A percentile compares a stretch with the other conserved stretches of the same genome.
Evolutionary conservation across 108 stramenopile genomes (phyloP).

Genomic region (Bacterosira constricta): DNA sequence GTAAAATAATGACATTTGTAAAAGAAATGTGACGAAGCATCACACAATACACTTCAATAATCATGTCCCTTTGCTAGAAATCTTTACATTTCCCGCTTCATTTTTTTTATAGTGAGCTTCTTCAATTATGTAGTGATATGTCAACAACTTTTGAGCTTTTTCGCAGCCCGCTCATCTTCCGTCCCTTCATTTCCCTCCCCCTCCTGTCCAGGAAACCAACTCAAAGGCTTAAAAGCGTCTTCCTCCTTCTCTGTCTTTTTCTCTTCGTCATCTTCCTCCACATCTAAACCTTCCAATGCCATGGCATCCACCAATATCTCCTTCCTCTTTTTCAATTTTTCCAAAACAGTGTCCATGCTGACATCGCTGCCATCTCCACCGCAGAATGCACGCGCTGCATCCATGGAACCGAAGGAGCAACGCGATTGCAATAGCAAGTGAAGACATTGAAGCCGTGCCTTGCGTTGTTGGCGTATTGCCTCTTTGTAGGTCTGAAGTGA

Average conservation of each 20-base stretch:
- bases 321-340: slow-evolving; percentile 64
- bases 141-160: not conserved
- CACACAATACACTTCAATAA: too few relatives aligned
- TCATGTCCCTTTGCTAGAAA: too few relatives aligned
- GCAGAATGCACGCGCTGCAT: slow-evolving; percentile 68
- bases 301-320: slow-evolving; percentile 72
- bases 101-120: too few relatives aligned
- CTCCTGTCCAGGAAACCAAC: slow-evolving; percentile 45
- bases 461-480: slow-evolving; percentile 61
- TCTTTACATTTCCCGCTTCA: too few relatives aligned
- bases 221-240: slow-evolving; percentile 40
- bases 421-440: slow-evolving; percentile 70
- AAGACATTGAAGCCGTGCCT: slow-evolving; percentile 62
- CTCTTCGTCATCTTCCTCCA: slow-evolving; percentile 40
- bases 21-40: too few relatives aligned
- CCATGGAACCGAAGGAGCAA: slow-evolving; percentile 76
- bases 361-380: not conserved
- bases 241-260: slow-evolving; percentile 13
- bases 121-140: too few relatives aligned
- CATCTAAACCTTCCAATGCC: slow-evolving; percentile 82
- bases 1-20: too few relatives aligned
- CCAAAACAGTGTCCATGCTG: slow-evolving; percentile 14
- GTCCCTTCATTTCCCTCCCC: slow-evolving; percentile 1
- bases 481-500: slow-evolving; percentile 62
- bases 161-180: not conserved